Base-by-base conservation (phyloP, 305 asterid species). In the Fraxinus sp. region DNA sequence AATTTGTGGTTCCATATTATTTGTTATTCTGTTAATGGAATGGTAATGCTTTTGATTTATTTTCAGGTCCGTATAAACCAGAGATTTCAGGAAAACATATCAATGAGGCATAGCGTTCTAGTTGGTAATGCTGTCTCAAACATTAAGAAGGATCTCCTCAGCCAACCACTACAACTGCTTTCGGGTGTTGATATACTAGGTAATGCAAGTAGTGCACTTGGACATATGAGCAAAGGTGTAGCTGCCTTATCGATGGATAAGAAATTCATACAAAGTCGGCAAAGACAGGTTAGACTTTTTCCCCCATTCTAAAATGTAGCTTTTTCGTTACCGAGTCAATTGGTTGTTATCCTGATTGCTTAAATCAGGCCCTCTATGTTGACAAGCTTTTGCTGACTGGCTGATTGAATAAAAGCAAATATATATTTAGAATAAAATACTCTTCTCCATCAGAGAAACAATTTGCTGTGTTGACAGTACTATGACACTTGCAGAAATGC, bases 141-240 rank as follows among this genome's bases (percentile, higher is more conserved):
- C 86, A 88, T 97, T 30, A 95, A 87, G 87, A 97, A 95, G 94
- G 99, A 97, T 90, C 86, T 97, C 81, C 98, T 97, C 81, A 91
- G 99, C 92, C 99, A 93, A 83, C 99, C 99, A 39, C 88, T 97
- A 82, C 99, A 97, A 87, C 92, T 97, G 87, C 98, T 97, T 71
- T 97, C 99, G 3, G 99, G 99, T 84, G 97, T 97, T 84, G 99
- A 97, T 89, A 97, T 97, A 84, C 91, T 97, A 85, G 99, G 99
- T 55, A 97, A 97, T 90, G 99, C 99, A 77, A 97, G 99, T 88
- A 97, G 99, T 86, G 99, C 99, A 79, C 97, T 97, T 83, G 99
- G 98, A 81, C 99, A 97, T 87, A 97, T 97, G 99, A 97, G 99
- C 96, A 97, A 97, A 91, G 99, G 99, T 83, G 98, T 97, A 87